These are phyloP conservation scores for Schizothecium vesticola DNA, from an alignment of 495 filamentous ascomycete genomes.

Conservation along the genomic window DNA sequence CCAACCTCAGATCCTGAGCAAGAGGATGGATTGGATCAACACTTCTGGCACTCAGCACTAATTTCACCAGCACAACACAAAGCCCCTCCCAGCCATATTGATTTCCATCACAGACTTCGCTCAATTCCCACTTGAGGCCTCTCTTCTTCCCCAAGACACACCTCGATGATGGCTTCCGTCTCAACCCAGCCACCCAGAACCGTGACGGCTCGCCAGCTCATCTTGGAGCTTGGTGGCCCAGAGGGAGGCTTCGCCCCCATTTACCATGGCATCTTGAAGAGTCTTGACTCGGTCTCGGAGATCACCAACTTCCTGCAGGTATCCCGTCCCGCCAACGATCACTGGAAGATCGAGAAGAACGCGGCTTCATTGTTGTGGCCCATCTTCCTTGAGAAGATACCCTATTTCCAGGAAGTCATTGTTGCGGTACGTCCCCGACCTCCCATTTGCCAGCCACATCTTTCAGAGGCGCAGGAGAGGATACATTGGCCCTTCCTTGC, in stretches of 20 bases:
- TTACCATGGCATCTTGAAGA: background rate
- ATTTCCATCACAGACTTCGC: background rate
- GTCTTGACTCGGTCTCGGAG: background rate
- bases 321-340: background rate
- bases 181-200: background rate
- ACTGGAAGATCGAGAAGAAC: background rate
- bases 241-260: background rate
- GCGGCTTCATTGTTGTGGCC: background rate
- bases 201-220: background rate
- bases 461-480: background rate
- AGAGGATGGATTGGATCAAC: background rate
- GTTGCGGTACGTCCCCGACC: background rate
- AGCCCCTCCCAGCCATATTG: background rate
- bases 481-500: background rate
- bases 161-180: background rate
- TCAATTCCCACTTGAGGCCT: background rate
- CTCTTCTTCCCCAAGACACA: background rate
- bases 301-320: background rate
- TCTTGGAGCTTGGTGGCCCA: background rate
- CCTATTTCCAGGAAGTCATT: background rate
- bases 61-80: background rate
- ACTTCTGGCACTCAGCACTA: background rate
- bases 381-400: background rate
- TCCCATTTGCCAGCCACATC: background rate
- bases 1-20: background rate